phyloP scores from a whole-genome alignment of 306 rosid species.

The Chamaecrista fasciculata region DNA sequence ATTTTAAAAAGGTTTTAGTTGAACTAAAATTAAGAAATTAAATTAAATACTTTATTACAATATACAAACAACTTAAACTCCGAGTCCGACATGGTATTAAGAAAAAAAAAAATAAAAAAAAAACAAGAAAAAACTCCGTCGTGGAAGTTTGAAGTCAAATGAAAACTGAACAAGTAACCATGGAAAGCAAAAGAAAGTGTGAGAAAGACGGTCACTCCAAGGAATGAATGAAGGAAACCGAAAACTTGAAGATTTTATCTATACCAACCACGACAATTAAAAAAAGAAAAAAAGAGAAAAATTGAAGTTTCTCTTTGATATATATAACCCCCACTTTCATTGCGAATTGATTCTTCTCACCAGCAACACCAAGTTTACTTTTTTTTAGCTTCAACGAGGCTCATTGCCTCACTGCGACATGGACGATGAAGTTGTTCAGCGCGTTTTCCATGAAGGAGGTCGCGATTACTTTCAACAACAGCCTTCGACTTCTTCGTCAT shows the following conservation, averaged over 20 bases:
- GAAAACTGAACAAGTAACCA: not conserved
- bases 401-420: constrained; percentile 20
- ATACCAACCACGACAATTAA: not conserved
- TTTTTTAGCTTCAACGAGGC: not conserved
- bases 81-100: too few species aligned
- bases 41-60: too few species aligned
- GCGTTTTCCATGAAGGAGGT: constrained; percentile 98
- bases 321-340: not conserved
- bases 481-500: constrained; percentile 78
- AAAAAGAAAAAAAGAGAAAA: not conserved
- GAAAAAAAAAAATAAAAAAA: too few species aligned
- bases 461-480: constrained; percentile 91
- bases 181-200: not conserved
- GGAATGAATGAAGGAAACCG: too few species aligned
- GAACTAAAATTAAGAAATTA: too few species aligned
- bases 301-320: not conserved
- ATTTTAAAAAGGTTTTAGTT: too few species aligned
- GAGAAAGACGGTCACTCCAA: constrained; percentile 6
- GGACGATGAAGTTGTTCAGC: constrained; percentile 93
- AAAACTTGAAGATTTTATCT: not conserved
- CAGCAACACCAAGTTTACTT: not conserved
- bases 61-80: too few species aligned
- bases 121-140: too few species aligned
- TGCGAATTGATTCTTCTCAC: not conserved
- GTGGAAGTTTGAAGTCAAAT: not conserved